Percentiles rank a stretch among this genome's conserved stretches.
Evolutionary conservation across 208 protist species (phyloP).

Genomic region (Wallacemonas sp.): DNA sequence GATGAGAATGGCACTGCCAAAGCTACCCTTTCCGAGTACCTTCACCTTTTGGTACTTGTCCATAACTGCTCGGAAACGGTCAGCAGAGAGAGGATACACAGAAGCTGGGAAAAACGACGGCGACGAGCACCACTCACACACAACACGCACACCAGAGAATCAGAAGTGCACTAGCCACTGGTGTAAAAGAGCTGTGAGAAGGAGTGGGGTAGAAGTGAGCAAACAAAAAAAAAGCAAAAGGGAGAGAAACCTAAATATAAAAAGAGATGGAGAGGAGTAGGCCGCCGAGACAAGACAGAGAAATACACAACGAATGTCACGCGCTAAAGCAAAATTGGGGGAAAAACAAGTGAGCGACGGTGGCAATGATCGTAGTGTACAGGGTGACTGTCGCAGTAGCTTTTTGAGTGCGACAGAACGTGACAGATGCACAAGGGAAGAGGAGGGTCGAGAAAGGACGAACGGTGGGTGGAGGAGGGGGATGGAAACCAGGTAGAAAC

Average conservation of each 20-base stretch:
- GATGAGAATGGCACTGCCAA: constrained; percentile 92
- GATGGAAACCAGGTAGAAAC: too few species aligned
- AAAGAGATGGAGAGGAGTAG: too few species aligned
- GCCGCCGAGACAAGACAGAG: constrained; percentile 5
- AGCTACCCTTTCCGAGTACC: constrained; percentile 93
- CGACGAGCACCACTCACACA: not conserved
- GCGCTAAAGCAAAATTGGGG: not conserved
- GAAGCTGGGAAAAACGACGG: constrained; percentile 1
- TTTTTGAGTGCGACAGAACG: too few species aligned
- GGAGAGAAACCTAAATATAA: constrained; percentile 12
- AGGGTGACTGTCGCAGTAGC: not conserved
- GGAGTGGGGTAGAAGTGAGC: not conserved
- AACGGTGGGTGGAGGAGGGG: too few species aligned
- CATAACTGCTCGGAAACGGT: too few species aligned
- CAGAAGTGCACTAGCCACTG: not conserved
- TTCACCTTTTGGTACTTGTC: constrained; percentile 91
- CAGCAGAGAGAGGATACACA: not conserved
- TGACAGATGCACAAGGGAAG: too few species aligned
- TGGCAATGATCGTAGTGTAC: constrained; percentile 10
- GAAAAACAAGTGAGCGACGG: not conserved
- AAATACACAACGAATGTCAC: too few species aligned
- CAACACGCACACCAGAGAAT: not conserved
- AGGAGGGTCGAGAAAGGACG: too few species aligned
- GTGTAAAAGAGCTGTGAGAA: too few species aligned
- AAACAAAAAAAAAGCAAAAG: not conserved